phyloP scores from a whole-genome alignment of 169 alveolate genomes.

The Condylostoma magnum region DNA sequence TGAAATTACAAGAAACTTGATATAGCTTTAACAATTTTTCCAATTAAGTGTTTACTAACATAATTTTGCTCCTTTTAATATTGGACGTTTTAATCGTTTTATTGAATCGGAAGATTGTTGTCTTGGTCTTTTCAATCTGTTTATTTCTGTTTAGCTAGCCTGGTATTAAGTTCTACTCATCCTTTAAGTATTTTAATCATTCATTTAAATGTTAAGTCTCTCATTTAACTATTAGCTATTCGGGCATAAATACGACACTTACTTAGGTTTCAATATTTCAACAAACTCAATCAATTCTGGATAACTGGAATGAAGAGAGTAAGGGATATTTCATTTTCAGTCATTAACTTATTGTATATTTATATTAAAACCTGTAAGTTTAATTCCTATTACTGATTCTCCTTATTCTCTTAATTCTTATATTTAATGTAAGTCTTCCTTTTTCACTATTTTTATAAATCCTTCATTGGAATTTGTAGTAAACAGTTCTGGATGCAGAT shows the following conservation, averaged over 20 bases:
- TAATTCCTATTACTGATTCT: constrained; percentile 43
- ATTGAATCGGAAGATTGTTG: too few relatives aligned
- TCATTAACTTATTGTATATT: constrained; percentile 21
- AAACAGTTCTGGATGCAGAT: constrained; percentile 45
- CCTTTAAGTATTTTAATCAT: too few relatives aligned
- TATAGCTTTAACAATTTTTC: too few relatives aligned
- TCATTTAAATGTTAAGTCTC: too few relatives aligned
- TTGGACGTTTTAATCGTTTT: too few relatives aligned
- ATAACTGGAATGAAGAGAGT: constrained; percentile 65
- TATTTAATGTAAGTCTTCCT: constrained; percentile 24
- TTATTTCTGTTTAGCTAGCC: too few relatives aligned
- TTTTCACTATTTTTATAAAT: constrained; percentile 43
- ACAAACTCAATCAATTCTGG: constrained; percentile 56
- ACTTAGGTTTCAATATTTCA: constrained; percentile 44
- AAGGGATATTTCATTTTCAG: constrained; percentile 42
- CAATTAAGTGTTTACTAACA: too few relatives aligned
- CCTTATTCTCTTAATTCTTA: constrained; percentile 33
- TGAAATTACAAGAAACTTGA: too few relatives aligned
- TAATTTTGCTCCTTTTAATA: too few relatives aligned
- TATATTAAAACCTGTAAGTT: constrained; percentile 58
- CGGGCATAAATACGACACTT: background rate
- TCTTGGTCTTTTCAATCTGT: too few relatives aligned
- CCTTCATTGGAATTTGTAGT: constrained; percentile 55
- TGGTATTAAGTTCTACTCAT: too few relatives aligned
- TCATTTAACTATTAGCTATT: background rate